Evolutionary conservation across 2,329 filamentous ascomycete genomes (phyloP).

Genomic region (Lasiodiplodia gonubiensis): DNA sequence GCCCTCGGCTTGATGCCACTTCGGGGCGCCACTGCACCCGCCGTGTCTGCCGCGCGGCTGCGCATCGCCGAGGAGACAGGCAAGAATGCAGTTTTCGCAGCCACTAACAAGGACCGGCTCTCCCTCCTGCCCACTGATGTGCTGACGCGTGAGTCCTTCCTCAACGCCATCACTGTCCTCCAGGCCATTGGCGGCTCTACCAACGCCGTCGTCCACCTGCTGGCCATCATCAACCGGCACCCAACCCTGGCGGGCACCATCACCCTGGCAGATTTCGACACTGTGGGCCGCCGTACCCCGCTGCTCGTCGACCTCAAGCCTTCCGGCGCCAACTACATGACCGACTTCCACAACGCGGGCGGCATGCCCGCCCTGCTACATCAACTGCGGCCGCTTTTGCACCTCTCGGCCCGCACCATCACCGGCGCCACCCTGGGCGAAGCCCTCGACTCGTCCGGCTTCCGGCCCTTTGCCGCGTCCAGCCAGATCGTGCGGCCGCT

Average conservation of each 20-base stretch:
- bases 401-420: constrained; percentile 77
- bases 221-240: constrained; percentile 57
- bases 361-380: constrained; percentile 83
- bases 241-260: constrained; percentile 70
- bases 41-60: constrained; percentile 58
- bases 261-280: constrained; percentile 77
- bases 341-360: constrained; percentile 81
- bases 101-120: constrained; percentile 37
- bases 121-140: constrained; percentile 51
- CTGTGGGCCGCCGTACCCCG: constrained; percentile 77
- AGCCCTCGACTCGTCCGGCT: constrained; percentile 74
- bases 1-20: constrained; percentile 61
- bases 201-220: constrained; percentile 52
- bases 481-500: constrained; percentile 81
- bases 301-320: constrained; percentile 85
- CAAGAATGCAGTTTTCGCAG: constrained; percentile 54
- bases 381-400: constrained; percentile 76
- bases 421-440: constrained; percentile 80
- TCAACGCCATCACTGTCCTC: constrained; percentile 54
- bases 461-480: constrained; percentile 67
- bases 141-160: constrained; percentile 54
- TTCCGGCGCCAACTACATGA: constrained; percentile 83
- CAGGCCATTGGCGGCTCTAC: constrained; percentile 54
- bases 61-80: constrained; percentile 62
- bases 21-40: constrained; percentile 58